Evolutionary conservation across 1,284 basidiomycete species (phyloP), one percentile per base, ranked within the genome.

Genomic region (Coniophora puteana): DNA sequence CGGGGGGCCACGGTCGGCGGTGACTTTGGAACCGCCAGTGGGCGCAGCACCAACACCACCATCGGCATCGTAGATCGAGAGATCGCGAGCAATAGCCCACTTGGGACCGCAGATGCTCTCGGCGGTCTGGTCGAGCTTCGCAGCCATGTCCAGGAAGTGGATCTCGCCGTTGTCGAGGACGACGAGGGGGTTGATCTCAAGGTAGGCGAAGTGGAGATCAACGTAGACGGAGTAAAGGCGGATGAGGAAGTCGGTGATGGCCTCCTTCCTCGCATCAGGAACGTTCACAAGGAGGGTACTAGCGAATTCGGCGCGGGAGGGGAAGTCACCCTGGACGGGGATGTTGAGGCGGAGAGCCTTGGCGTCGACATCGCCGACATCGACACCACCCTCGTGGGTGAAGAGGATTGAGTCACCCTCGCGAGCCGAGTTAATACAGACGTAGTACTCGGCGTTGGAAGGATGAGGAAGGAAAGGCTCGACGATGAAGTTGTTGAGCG

Each of bases 141-240:
- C 94, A 36, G 95, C 96, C 94, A 99, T 98, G 67, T 99, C 96
- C 54, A 99, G 86, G 75, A 95, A 98, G 68, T 89, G 86, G 58
- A 99, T 93, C 55, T 80, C 71, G 48, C 80, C 85, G 48, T 77
- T 83, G 65, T 96, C 93, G 55, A 97, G 84, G 60, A 91, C 90
- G 60, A 99, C 89, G 46, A 99, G 83, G 33, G 96, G 96, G 79
- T 99, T 99, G 72, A 99, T 99, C 72, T 99, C 95, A 61, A 99
- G 91, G 74, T 99, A 99, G 30, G 95, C 93, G 63, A 97, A 95
- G 74, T 95, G 92, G 44, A 95, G 84, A 65, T 97, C 93, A 55
- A 95, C 94, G 68, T 98, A 98, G 58, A 98, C 93, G 51, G 83
- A 87, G 80, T 98, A 99, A 34, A 99, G 84, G 49, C 95, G 83